Base-by-base conservation (phyloP, 352 stramenopile species). In the Phytophthora cryptogea region DNA sequence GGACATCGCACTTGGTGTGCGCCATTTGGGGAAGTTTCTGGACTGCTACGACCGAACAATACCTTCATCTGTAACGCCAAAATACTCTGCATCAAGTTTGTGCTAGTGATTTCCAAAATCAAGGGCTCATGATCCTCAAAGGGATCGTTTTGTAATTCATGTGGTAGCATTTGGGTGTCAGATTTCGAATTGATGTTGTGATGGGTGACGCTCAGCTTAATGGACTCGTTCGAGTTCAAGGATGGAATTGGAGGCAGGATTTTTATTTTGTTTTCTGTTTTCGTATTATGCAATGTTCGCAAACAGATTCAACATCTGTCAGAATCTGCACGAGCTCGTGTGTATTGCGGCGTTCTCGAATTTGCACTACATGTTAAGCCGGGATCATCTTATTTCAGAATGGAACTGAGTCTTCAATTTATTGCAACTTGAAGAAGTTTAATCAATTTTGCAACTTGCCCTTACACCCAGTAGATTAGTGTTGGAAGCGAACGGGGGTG, bases 251-350 rank as follows among this genome's bases (percentile, higher is more conserved):
- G 44, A 27, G 33, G 26, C 49, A 57, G 32, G 2, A 35, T 35
- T 11, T 42, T 68, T 7, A 46, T 68, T 2, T 11, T 42, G 36
- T 42, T 27, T 63, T 56, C 31, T 68, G 63, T 37, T 23, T 40
- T 59, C 40, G 59, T 68, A 3, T 30, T 68, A 4, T 63, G 59
- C 40, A 63, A 68, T 40, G 52, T 59, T 20, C 53, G 53, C 4
- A 63, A 63, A 32, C 37, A 37, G 3, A 59, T 50, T 7, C 4
- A 13, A 5, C 37, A 68, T 20, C 27, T 68, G 8, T 7, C 30
- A 41, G n/a, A 26, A n/a, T 27, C 16, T 43, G 16, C 41, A 49
- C 43, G 45, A 4, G 47, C 26, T 9, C 14, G 4, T 2, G 47
- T 54, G 5, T 45, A 35, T 13, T 13, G 30, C 14, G 33, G 47